Conservation (phyloP, 345 rosid species). For the Microthlaspi erraticum region DNA sequence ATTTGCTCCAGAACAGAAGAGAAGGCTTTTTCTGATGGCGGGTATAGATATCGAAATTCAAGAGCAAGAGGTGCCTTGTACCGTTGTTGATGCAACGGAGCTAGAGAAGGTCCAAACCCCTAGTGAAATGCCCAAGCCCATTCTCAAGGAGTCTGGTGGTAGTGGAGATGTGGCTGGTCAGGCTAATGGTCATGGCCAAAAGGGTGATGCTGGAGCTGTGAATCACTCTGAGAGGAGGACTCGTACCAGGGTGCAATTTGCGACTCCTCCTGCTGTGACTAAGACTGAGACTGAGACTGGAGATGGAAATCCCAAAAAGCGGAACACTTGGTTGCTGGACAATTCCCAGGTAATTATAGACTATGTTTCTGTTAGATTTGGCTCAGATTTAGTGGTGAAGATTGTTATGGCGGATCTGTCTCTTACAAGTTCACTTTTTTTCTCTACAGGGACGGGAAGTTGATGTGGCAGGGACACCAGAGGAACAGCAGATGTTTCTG, state of each 20-base stretch:
- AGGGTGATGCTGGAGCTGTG: slow-evolving; percentile 29
- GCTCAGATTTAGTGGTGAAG: slow-evolving; percentile 5
- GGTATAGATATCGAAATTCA: slow-evolving; percentile 54
- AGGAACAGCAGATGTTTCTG: slow-evolving; percentile 68
- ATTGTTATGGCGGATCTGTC: neutral
- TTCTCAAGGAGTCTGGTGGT: slow-evolving; percentile 6
- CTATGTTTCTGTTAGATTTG: neutral
- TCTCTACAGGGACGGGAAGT: slow-evolving; percentile 56
- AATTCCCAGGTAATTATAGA: slow-evolving; percentile 61
- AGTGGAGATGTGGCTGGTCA: slow-evolving; percentile 21
- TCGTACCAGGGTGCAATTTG: slow-evolving; percentile 33
- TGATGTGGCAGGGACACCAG: slow-evolving; percentile 70
- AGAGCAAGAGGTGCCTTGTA: slow-evolving; percentile 42
- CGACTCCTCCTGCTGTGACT: too few species aligned
- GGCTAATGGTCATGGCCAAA: slow-evolving; percentile 23
- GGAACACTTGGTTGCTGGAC: slow-evolving; percentile 66
- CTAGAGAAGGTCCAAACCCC: slow-evolving; percentile 26
- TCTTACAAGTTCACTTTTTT: slow-evolving; percentile 32
- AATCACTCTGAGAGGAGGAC: slow-evolving; percentile 36
- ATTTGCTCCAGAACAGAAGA: slow-evolving; percentile 26
- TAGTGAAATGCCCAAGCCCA: slow-evolving; percentile 41
- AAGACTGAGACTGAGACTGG: slow-evolving; percentile 40
- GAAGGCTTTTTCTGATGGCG: slow-evolving; percentile 51
- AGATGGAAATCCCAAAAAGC: slow-evolving; percentile 44
- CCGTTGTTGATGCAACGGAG: slow-evolving; percentile 32